Evolutionary conservation across 176 grass and related monocot genomes (phyloP).

Genomic region (Alloteropsis semialata): DNA sequence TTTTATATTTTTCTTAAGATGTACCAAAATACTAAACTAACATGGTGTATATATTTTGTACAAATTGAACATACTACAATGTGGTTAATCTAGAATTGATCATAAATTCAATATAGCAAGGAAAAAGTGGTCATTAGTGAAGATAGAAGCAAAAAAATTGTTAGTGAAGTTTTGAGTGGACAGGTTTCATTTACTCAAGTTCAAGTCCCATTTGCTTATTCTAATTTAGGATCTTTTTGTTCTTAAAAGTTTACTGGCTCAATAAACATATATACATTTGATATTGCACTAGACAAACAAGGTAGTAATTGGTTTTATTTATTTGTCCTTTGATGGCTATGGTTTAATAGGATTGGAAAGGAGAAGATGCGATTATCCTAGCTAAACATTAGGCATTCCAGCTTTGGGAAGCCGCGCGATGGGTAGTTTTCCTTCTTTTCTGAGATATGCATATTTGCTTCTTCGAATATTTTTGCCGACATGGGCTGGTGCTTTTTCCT

Average conservation of each 20-base stretch:
- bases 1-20: neutral
- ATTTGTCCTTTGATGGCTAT: neutral
- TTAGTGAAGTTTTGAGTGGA: neutral
- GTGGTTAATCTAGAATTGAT: neutral
- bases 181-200: neutral
- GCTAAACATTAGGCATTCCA: neutral
- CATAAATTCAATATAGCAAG: neutral
- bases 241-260: neutral
- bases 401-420: neutral
- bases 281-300: neutral
- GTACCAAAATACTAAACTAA: neutral
- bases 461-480: neutral
- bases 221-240: neutral
- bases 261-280: neutral
- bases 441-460: neutral
- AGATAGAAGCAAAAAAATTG: neutral
- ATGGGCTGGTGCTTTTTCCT: neutral
- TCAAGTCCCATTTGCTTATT: neutral
- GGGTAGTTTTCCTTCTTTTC: neutral
- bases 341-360: neutral
- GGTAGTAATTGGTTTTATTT: neutral
- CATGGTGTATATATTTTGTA: neutral
- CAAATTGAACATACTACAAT: neutral
- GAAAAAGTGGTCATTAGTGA: neutral
- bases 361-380: neutral